A percentile compares a stretch with the other conserved stretches of the same genome.
Evolutionary conservation across 768 basidiomycete species (phyloP).

Genomic region (Pleurotus pulmonarius): DNA sequence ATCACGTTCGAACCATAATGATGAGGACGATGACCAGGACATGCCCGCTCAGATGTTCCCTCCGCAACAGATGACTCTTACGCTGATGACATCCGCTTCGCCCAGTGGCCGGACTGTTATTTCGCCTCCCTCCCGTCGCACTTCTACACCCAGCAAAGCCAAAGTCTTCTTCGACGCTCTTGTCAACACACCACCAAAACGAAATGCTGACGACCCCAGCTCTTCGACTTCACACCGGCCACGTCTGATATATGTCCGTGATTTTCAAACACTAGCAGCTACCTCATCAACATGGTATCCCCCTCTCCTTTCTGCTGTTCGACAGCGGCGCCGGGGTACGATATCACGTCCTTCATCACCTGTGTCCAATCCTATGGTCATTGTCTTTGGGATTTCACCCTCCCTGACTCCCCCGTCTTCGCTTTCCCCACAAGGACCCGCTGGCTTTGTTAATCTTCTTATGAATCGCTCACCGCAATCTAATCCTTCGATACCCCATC

Average conservation of each 20-base stretch:
- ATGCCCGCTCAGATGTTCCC: constrained; percentile 24
- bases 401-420: constrained; percentile 45
- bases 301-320: constrained; percentile 73
- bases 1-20: constrained; percentile 20
- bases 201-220: constrained; percentile 10
- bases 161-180: constrained; percentile 76
- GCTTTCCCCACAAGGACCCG: constrained; percentile 13
- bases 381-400: constrained; percentile 87
- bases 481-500: constrained; percentile 22
- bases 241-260: constrained; percentile 81
- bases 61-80: constrained; percentile 38
- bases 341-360: constrained; percentile 57
- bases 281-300: constrained; percentile 80
- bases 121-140: constrained; percentile 37
- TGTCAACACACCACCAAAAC: constrained; percentile 53
- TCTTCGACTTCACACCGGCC: constrained; percentile 37
- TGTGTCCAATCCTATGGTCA: constrained; percentile 67
- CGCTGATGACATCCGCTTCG: constrained; percentile 34
- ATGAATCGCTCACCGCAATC: constrained; percentile 38
- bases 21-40: constrained; percentile 43
- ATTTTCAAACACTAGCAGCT: constrained; percentile 71
- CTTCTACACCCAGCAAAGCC: constrained; percentile 48
- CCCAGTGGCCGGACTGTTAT: constrained; percentile 36
- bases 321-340: constrained; percentile 65
- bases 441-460: constrained; percentile 39